A percentile compares a stretch with the other conserved stretches of the same genome.
Evolutionary conservation across 163 green algal species (phyloP).

Genomic region (Scenedesmus sp.): DNA sequence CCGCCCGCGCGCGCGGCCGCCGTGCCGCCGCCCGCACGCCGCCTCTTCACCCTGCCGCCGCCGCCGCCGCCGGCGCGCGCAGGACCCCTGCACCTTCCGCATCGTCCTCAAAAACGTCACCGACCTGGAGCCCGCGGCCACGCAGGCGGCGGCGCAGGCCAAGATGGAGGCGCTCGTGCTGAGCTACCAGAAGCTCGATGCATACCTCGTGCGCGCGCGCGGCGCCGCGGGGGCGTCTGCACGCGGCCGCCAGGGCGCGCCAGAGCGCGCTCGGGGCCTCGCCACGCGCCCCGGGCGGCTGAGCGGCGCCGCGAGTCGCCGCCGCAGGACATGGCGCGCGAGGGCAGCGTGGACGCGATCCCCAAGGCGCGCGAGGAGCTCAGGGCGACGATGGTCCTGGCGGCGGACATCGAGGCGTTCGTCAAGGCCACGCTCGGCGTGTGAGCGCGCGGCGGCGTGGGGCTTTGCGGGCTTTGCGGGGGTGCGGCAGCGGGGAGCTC

Average conservation of each 20-base stretch:
- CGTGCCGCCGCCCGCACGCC: no score
- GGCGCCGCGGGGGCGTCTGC: no score
- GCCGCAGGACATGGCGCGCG: slow-evolving; percentile 35
- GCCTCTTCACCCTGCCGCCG: no score
- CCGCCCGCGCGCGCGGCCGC: no score
- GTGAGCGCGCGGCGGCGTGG: neutral
- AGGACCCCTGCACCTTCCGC: slow-evolving; percentile 52
- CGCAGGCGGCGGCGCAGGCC: slow-evolving; percentile 4
- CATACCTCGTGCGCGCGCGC: no score
- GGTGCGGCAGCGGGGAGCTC: no score
- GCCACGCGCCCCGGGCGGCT: no score
- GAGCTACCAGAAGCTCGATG: slow-evolving; percentile 50
- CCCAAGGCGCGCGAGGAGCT: slow-evolving; percentile 35
- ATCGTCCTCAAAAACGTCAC: slow-evolving; percentile 49
- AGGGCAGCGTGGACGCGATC: slow-evolving; percentile 25
- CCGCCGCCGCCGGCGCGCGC: no score
- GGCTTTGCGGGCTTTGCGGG: no score
- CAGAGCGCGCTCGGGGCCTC: no score
- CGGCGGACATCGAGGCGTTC: slow-evolving; percentile 44
- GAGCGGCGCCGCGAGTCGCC: no score
- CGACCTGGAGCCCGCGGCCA: slow-evolving; percentile 4
- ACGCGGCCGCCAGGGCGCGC: no score
- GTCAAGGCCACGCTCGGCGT: slow-evolving; percentile 35
- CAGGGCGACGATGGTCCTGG: slow-evolving; percentile 26
- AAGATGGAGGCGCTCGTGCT: slow-evolving; percentile 45